Percentiles rank a stretch among this genome's conserved stretches.
Conservation (phyloP, 2,329 filamentous ascomycete genomes). For the Canariomyces notabilis region DNA sequence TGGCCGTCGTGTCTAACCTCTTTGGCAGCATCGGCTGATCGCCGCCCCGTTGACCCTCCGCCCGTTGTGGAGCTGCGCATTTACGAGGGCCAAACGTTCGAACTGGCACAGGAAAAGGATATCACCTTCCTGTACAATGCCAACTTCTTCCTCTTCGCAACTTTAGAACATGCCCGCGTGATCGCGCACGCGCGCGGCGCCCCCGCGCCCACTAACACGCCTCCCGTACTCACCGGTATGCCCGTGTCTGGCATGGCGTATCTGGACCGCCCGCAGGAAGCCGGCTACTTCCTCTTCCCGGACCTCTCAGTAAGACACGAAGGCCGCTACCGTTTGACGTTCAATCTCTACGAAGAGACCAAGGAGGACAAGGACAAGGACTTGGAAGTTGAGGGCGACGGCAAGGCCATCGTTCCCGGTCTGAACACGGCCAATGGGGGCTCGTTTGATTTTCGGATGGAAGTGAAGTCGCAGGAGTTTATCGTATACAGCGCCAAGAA, state of each 20-base stretch:
- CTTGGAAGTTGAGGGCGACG: constrained; percentile 26
- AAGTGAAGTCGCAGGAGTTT: constrained; percentile 84
- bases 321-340: constrained; percentile 83
- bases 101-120: constrained; percentile 59
- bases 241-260: constrained; percentile 95
- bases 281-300: constrained; percentile 95
- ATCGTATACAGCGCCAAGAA: constrained; percentile 96
- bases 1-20: constrained; percentile 8
- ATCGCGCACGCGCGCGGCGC: constrained; percentile 72
- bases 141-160: constrained; percentile 96
- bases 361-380: constrained; percentile 81
- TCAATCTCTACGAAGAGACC: constrained; percentile 89
- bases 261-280: constrained; percentile 73
- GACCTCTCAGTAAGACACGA: constrained; percentile 95
- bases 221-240: constrained; percentile 86
- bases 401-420: constrained; percentile 30
- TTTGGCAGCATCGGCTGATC: constrained; percentile 68
- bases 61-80: constrained; percentile 90
- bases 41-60: constrained; percentile 87
- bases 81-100: constrained; percentile 63
- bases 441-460: constrained; percentile 77
- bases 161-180: constrained; percentile 76
- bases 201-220: constrained; percentile 61
- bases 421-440: constrained; percentile 34
- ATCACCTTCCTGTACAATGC: constrained; percentile 90